Percentiles rank a stretch among this genome's conserved stretches.
Conservation (phyloP, 1,284 basidiomycete species). For the Rhodofomes roseus region DNA sequence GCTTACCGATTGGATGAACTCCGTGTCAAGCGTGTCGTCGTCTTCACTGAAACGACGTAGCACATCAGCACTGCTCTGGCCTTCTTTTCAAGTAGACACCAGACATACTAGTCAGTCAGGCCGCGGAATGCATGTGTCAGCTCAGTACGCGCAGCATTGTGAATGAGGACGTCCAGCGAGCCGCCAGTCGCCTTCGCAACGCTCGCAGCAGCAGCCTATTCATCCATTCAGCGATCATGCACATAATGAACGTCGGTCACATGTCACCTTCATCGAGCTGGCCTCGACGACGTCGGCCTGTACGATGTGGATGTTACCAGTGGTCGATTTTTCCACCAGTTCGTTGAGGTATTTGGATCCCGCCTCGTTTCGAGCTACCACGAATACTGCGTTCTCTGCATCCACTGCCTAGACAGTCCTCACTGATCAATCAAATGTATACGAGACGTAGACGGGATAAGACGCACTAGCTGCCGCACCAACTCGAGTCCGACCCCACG, state of each 20-base stretch:
- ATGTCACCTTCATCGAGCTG: slow-evolving; percentile 17
- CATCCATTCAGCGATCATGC: too few relatives aligned
- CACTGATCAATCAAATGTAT: not conserved
- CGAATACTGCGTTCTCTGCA: slow-evolving; percentile 20
- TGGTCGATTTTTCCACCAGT: not conserved
- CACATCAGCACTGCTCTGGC: too few relatives aligned
- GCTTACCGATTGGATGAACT: slow-evolving; percentile 13
- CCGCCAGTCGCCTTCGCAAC: slow-evolving; percentile 22
- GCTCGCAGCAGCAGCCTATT: slow-evolving; percentile 12
- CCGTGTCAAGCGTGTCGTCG: slow-evolving; percentile 13
- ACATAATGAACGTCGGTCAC: not conserved
- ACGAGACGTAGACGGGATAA: not conserved
- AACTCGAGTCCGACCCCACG: slow-evolving; percentile 20
- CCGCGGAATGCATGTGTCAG: not conserved
- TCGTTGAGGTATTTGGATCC: slow-evolving; percentile 11
- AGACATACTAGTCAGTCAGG: slow-evolving; percentile 11
- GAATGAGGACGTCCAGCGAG: slow-evolving; percentile 28
- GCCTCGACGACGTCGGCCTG: slow-evolving; percentile 22
- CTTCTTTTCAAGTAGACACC: too few relatives aligned
- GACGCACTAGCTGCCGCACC: slow-evolving; percentile 13
- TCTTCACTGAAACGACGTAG: slow-evolving; percentile 6
- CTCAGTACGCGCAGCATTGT: slow-evolving; percentile 22
- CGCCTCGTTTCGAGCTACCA: slow-evolving; percentile 20
- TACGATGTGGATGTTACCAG: slow-evolving; percentile 26
- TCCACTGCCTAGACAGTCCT: slow-evolving; percentile 1